Percentiles rank a stretch among this genome's conserved stretches.
Evolutionary conservation across 345 rosid species (phyloP).

Genomic region (Abelmoschus esculentus): DNA sequence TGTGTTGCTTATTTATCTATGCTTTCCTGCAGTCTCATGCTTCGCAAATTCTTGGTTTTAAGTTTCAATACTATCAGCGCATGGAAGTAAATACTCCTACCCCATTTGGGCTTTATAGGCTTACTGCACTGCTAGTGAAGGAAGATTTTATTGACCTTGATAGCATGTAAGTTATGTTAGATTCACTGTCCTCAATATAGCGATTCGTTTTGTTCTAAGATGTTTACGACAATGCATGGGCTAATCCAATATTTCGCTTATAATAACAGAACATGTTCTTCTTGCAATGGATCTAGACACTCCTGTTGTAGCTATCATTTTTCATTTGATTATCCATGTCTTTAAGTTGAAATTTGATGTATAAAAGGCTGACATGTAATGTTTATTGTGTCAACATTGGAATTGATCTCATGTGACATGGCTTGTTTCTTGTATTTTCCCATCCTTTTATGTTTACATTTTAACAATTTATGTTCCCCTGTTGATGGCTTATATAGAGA

Average conservation of each 20-base stretch:
- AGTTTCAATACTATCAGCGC: conserved; percentile 92
- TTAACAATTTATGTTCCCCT: neutral
- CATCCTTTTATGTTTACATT: neutral
- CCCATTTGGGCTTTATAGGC: conserved; percentile 84
- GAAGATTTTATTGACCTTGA: conserved; percentile 86
- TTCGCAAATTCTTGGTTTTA: conserved; percentile 97
- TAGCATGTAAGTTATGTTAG: conserved; percentile 59
- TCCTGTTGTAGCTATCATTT: conserved; percentile 5
- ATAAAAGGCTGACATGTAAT: neutral
- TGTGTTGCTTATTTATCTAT: conserved; percentile 16
- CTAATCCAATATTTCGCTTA: neutral
- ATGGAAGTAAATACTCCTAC: conserved; percentile 74
- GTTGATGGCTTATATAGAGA: neutral
- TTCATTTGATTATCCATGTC: neutral
- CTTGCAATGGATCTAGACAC: neutral
- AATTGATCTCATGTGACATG: neutral
- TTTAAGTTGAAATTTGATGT: neutral
- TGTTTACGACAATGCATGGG: neutral
- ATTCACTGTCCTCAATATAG: neutral
- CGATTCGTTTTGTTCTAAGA: neutral
- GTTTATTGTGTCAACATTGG: neutral
- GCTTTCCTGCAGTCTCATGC: conserved; percentile 83
- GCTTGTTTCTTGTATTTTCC: neutral
- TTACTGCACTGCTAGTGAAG: conserved; percentile 90
- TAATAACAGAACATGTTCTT: neutral